Conservation (phyloP, 2,329 filamentous ascomycete genomes). For the Sporothrix pseudoabietina region DNA sequence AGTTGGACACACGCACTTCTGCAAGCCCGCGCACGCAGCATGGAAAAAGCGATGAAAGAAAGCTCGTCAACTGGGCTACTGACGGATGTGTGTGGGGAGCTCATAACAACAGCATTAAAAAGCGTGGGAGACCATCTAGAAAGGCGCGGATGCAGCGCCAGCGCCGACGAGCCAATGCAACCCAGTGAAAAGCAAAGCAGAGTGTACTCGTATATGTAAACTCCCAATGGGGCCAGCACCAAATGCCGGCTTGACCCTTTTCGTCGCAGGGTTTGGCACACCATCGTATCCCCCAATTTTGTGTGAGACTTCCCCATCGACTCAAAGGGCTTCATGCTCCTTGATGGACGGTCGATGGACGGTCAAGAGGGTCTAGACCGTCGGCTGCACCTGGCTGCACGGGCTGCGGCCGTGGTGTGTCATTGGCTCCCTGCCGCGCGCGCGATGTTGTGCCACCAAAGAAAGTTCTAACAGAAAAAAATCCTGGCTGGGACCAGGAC, state of each 20-base stretch:
- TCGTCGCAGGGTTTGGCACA: neutral
- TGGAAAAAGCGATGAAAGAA: neutral
- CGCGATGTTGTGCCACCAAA: slow-evolving; percentile 14
- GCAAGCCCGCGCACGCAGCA: neutral
- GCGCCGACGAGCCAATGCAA: neutral
- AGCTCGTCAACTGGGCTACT: slow-evolving; percentile 1
- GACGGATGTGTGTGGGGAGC: neutral
- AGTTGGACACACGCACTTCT: neutral
- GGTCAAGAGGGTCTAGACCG: slow-evolving; percentile 22
- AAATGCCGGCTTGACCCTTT: neutral
- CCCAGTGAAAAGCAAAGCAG: neutral
- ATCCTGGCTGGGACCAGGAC: neutral
- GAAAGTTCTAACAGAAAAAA: neutral
- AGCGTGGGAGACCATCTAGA: neutral
- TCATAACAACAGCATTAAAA: neutral
- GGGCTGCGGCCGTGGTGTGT: slow-evolving; percentile 15
- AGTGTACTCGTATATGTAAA: no score
- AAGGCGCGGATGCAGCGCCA: neutral
- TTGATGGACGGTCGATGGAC: neutral
- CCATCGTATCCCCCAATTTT: neutral
- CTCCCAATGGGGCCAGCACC: neutral
- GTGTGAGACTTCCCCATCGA: neutral
- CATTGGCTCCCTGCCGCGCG: slow-evolving; percentile 21
- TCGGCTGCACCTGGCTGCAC: neutral
- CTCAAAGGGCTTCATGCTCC: neutral